A percentile compares a stretch with the other conserved stretches of the same genome.
Evolutionary conservation across 78 protist genomes (phyloP).

Genomic region (Dictyostelium firmibasis): DNA sequence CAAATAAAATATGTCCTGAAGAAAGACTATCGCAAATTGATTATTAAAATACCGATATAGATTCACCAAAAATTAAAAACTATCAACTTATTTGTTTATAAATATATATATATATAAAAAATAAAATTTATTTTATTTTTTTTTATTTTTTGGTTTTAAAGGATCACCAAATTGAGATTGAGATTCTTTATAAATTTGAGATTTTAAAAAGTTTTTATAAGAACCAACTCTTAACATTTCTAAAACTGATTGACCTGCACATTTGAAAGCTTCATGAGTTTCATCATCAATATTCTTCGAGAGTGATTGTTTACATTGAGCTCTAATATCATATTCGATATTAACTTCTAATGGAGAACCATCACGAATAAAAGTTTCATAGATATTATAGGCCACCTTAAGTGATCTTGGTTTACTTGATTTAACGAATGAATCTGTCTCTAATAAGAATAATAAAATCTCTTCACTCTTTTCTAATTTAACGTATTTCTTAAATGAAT

Average conservation of each 20-base stretch:
- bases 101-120: background rate
- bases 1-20: too few species aligned
- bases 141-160: slow-evolving; percentile 33
- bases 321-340: slow-evolving; percentile 9
- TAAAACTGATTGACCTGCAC: slow-evolving; percentile 6
- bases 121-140: background rate
- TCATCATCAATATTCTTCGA: background rate
- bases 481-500: slow-evolving; percentile 49
- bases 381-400: slow-evolving; percentile 13
- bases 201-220: slow-evolving; percentile 26
- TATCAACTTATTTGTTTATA: too few species aligned
- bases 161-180: slow-evolving; percentile 53
- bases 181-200: background rate
- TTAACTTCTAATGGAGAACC: slow-evolving; percentile 70
- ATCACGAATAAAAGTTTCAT: slow-evolving; percentile 51
- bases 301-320: background rate
- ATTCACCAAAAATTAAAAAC: too few species aligned
- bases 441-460: slow-evolving; percentile 41
- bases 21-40: too few species aligned
- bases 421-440: slow-evolving; percentile 17
- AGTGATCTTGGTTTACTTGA: background rate
- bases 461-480: slow-evolving; percentile 61
- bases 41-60: too few species aligned
- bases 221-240: slow-evolving; percentile 41
- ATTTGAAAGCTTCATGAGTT: background rate